Evolutionary conservation across 2,329 filamentous ascomycete genomes (phyloP), one percentile per base, ranked within the genome.

Genomic region (Colletotrichum lupini): DNA sequence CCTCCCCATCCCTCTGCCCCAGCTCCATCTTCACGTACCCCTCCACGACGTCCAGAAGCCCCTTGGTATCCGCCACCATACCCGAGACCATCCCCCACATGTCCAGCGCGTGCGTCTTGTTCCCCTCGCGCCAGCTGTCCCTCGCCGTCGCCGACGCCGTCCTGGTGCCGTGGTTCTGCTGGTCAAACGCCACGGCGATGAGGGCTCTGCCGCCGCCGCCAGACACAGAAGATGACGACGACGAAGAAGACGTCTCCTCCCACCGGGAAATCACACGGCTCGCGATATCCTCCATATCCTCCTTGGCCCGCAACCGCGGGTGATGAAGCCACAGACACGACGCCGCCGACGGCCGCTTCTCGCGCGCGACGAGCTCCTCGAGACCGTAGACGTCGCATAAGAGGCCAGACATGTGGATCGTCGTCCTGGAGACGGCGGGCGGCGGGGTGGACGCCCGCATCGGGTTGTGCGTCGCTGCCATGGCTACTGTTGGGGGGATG

Each of bases 301-400:
- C 90, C 79, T 93, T 92, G 0, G 86, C 90, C 67, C 92, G 88
- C 0, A 93, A 87, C 28, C 97, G 91, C 3, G 94, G 94, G 80
- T 98, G 95, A 22, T 98, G 89, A 14, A 98, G 91, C 94, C 95
- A 98, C n/a, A 98, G 89, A 78, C 93, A 94, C 28, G 95, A 92
- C 46, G 97, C 85, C 4, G 87, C 84, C 16, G 87, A 82, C 22
- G 85, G 82, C 8, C 86, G 80, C 52, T 49, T 80, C 52, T 46
- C 19, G 7, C 77, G 79, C 3, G 80, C 70, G 0, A 85, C 66
- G 0, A 98, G 87, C 79, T 98, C 94, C 35, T 91, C 84, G 2
- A 98, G 89, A 22, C 96, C 95, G 82, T 95, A 95, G 72, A 98
- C 87, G 73, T 94, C 93, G 62, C 93, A 91, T 11, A 93, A 87